Conservation (phyloP, 2,329 filamentous ascomycete species). For the Gnomoniopsis smithogilvyi region DNA sequence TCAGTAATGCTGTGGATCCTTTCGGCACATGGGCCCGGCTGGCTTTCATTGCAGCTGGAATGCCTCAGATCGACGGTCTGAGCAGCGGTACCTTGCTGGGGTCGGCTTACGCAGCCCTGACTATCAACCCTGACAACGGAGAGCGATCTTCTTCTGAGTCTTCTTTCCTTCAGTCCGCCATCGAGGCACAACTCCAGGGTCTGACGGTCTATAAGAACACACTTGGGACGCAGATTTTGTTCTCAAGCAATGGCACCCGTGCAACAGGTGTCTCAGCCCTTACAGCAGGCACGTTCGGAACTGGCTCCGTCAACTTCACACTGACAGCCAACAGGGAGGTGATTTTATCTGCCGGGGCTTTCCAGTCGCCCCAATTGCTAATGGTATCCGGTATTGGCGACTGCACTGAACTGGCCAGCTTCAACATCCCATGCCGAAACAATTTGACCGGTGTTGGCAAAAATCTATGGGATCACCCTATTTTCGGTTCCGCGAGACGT, state of each 20-base stretch:
- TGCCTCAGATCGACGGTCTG: constrained; percentile 9
- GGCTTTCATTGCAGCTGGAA: constrained; percentile 6
- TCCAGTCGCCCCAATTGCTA: constrained; percentile 37
- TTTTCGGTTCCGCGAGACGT: constrained; percentile 1
- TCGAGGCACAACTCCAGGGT: constrained; percentile 19
- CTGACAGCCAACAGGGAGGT: constrained; percentile 29
- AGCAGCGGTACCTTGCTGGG: constrained; percentile 11
- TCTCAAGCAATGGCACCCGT: neutral
- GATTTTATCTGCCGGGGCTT: constrained; percentile 39
- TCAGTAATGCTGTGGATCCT: constrained; percentile 12
- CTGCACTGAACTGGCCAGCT: constrained; percentile 25
- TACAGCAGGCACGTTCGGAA: constrained; percentile 7
- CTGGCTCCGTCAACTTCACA: constrained; percentile 4
- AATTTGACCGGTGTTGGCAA: constrained; percentile 24
- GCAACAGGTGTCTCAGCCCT: constrained; percentile 6
- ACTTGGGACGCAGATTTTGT: neutral
- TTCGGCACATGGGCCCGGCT: constrained; percentile 7
- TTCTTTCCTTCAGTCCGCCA: constrained; percentile 19
- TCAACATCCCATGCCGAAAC: constrained; percentile 26
- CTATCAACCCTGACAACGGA: constrained; percentile 3
- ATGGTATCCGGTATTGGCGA: constrained; percentile 31
- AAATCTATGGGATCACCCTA: constrained; percentile 13
- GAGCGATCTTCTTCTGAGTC: constrained; percentile 10
- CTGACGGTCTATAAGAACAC: constrained; percentile 8
- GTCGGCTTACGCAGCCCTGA: constrained; percentile 7